Base-by-base conservation (phyloP, 2,329 filamentous ascomycete genomes). In the Aspergillus quadrilineatus region DNA sequence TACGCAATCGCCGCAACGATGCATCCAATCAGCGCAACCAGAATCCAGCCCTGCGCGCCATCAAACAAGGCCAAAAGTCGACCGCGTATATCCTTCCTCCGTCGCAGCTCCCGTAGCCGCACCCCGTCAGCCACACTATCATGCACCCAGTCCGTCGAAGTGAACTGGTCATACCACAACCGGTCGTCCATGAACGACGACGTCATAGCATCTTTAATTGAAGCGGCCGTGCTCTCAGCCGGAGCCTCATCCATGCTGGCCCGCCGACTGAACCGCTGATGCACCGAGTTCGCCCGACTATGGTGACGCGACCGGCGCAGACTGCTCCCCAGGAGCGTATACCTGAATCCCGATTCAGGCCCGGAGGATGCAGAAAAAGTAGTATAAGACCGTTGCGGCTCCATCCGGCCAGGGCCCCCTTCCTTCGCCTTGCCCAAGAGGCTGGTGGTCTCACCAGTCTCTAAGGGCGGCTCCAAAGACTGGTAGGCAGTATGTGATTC, bases 161-260 rank as follows among this genome's bases (percentile, higher is more conserved):
- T 96, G 69, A 96, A 96, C 75, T 99, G 94, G 78, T 99, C 94
- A 75, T 97, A 97, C 94, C 94, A 97, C 8, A 95, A 89, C 58
- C 94, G 87, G 64, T 97, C 92, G 68, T 97, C 90, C 50, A 87
- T 79, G 65, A 85, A 87, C 8, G 89, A 75, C 4, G 80, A 77
- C 67, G 87, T 89, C 53, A 75, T 53, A 4, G 60, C 67, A 65
- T 70, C 66, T 80, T 82, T 60, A 80, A 78, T 66, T 82, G 86
- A 56, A 2, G 65, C 59, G 6, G 64, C 58, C 6, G 63, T 3
- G 43, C 67, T 68, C 17, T 63, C 63, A 4, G 51, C 54, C 8
- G 52, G 57, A 76, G 54, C 55, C 7, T 53, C 57, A 76, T 77
- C 52, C 84, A 87, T 58, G 82, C 82, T 57, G 83, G 82, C 26